Base-by-base conservation (phyloP, 129 eudicot genomes). In the Dittrichia graveolens region DNA sequence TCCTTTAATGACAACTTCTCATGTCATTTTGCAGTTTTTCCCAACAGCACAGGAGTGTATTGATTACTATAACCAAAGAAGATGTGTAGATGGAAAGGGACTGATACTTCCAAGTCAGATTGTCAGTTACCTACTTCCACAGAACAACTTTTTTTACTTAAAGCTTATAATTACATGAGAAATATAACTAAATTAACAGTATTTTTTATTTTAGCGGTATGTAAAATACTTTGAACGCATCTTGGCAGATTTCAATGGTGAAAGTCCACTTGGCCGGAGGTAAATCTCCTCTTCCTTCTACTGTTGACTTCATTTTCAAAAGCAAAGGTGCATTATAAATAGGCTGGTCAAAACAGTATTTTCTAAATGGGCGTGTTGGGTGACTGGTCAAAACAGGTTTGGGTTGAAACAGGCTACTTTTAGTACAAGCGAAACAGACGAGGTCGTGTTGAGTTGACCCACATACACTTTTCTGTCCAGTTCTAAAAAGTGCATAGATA, bases 41-140 rank as follows among this genome's bases (percentile, higher is more conserved):
- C 88, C 91, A 13, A 90, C 99, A 57, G 91, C 96, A 58, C 88
- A 86, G 72, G 96, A 90, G 76, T 90, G 96, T 70, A 94, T 94
- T 49, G 89, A 86, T 44, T 88, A 85, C 71, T 94, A 90, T 79
- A 94, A 94, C 80, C 93, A 90, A 86, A 88, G 85, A 82, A 78
- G 99, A 88, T 90, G 97, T 70, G 83, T 90, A 18, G 99, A 94
- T 73, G 97, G 88, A 58, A 88, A 90, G 82, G 99, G 97, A 55
- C 87, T 94, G 42, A 87, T 90, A 71, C 96, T 85, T 65, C 99
- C 97, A 31, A 94, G 99, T 79, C 97, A 94, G 85, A 88, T 94
- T 84, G 97, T 94, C 5, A 79, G 99, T 90, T 71, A 11, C 65
- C 60, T 75, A 65, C 52, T 75, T 61, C 5, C 63, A 13, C 39